A percentile compares a stretch with the other conserved stretches of the same genome.
Conservation (phyloP, 441 rosid species). For the Cnidoscolus chayamansa region DNA sequence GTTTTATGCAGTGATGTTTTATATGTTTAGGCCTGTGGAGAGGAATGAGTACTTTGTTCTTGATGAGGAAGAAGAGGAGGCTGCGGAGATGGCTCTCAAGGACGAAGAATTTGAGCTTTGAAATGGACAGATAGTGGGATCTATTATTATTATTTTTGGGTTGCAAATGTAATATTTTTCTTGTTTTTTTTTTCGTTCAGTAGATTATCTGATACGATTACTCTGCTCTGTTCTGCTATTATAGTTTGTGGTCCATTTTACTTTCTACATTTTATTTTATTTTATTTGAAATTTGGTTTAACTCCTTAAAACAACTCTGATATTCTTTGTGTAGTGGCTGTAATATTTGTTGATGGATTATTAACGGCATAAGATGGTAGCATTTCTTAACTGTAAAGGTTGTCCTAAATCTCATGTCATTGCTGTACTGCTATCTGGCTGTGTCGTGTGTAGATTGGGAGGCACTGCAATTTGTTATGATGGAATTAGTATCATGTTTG, state of each 20-base stretch:
- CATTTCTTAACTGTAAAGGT: constrained; percentile 13
- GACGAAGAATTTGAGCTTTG: constrained; percentile 94
- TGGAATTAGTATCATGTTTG: background rate
- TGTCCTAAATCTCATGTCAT: background rate
- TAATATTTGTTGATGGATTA: constrained; percentile 16
- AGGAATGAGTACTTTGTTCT: constrained; percentile 79
- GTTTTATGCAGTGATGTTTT: constrained; percentile 70
- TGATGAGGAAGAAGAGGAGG: constrained; percentile 93
- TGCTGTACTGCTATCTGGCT: background rate
- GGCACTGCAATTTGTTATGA: background rate
- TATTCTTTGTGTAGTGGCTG: constrained; percentile 21
- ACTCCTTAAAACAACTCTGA: constrained; percentile 18
- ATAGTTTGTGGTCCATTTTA: constrained; percentile 11
- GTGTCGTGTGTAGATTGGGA: background rate
- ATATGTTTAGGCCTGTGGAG: constrained; percentile 93
- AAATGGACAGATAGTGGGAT: constrained; percentile 17
- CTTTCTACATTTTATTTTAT: constrained; percentile 5
- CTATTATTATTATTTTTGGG: background rate
- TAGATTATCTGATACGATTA: constrained; percentile 5
- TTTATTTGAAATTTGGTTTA: constrained; percentile 15
- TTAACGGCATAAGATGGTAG: constrained; percentile 13
- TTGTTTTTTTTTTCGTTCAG: background rate
- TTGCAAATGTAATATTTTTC: constrained; percentile 2
- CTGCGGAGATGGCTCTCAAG: constrained; percentile 73
- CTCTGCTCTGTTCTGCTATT: constrained; percentile 22